Evolutionary conservation across 1,284 basidiomycete species (phyloP).

Genomic region (Paramarasmius palmivorus): DNA sequence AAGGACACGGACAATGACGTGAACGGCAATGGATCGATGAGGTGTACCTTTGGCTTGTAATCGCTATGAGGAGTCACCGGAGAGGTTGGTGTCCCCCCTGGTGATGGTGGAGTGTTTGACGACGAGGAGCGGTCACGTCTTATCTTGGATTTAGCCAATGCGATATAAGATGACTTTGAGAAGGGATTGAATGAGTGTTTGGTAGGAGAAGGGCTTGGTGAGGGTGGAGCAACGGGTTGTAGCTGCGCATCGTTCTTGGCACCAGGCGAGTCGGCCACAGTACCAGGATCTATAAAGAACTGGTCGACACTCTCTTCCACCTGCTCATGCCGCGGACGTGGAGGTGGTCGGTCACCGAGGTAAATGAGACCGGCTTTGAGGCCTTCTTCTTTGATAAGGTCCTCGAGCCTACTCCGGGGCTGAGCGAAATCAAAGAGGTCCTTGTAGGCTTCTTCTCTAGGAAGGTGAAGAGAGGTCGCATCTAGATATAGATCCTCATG

Average conservation of each 20-base stretch:
- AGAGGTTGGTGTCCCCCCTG: constrained; percentile 6
- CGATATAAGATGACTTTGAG: constrained; percentile 15
- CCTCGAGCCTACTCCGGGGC: constrained; percentile 58
- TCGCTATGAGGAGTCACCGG: background rate
- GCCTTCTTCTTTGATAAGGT: constrained; percentile 49
- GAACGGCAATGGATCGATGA: constrained; percentile 37
- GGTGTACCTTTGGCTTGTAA: constrained; percentile 3
- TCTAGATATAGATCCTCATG: constrained; percentile 59
- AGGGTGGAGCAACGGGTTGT: constrained; percentile 4
- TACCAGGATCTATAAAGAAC: background rate
- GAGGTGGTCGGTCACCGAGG: constrained; percentile 13
- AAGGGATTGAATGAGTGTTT: constrained; percentile 14
- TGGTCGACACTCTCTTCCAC: constrained; percentile 7
- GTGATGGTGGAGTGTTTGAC: constrained; percentile 4
- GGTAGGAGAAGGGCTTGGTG: constrained; percentile 10
- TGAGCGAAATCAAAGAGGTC: constrained; percentile 61
- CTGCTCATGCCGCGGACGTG: constrained; percentile 5
- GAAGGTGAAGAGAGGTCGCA: constrained; percentile 55
- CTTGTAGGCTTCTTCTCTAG: constrained; percentile 56
- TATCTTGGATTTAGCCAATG: constrained; percentile 13
- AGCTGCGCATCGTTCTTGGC: background rate
- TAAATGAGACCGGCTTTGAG: constrained; percentile 39
- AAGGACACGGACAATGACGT: constrained; percentile 44
- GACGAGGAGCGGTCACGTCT: constrained; percentile 2
- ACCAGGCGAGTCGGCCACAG: background rate